These are phyloP conservation scores for Plasmodium adleri DNA, from an alignment of 169 alveolate species.

Conservation along the genomic window DNA sequence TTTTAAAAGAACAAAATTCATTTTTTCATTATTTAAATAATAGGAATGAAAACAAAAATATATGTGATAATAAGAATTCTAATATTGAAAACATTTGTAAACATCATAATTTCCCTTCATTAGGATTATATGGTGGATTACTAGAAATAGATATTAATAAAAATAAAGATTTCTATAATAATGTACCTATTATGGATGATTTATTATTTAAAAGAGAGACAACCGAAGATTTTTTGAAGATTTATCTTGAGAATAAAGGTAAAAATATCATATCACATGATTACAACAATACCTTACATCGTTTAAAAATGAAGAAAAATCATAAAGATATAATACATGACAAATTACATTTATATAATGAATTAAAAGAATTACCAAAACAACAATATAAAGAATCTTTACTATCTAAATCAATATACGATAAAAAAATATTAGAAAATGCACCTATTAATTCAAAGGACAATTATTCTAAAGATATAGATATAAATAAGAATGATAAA, in stretches of 20 bases:
- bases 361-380: slow-evolving; percentile 50
- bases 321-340: slow-evolving; percentile 1
- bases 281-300: not conserved
- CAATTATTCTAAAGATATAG: not conserved
- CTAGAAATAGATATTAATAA: not conserved
- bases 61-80: not conserved
- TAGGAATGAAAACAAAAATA: not conserved
- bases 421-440: not conserved
- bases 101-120: not conserved
- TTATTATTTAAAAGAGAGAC: not conserved
- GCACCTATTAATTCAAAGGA: not conserved
- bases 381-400: slow-evolving; percentile 67
- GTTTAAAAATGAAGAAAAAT: slow-evolving; percentile 1
- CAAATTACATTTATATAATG: not conserved
- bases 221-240: not conserved
- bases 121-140: not conserved
- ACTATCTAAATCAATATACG: slow-evolving; percentile 28
- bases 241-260: not conserved
- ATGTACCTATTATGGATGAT: not conserved
- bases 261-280: not conserved
- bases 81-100: not conserved
- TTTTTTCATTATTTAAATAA: not conserved
- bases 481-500: not conserved
- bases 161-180: not conserved
- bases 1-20: too few relatives aligned